Base-by-base conservation (phyloP, 208 protist species). In the Plasmodiophora brassicae region DNA sequence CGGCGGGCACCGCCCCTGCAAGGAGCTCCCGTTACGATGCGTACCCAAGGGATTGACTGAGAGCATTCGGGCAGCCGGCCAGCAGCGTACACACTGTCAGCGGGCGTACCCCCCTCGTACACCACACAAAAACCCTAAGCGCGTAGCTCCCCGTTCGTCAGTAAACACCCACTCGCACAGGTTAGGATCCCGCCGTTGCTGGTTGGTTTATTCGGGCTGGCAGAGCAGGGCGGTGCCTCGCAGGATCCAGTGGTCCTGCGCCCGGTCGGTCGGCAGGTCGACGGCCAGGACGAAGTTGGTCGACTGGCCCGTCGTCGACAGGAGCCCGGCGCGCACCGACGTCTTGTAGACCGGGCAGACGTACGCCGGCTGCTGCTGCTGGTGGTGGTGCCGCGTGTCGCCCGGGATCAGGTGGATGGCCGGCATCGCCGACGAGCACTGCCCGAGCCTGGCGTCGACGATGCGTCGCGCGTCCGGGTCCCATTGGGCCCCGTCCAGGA, bases 221-320 rank as follows among this genome's bases (percentile, higher is more conserved):
- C 88, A 91, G 0, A 94, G 85, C 0, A 93, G 36, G 14, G 93
- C 93, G 0, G 91, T 89, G 1, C 90, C 89, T 0, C 92, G 22
- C 86, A 92, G 91, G 28, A 94, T 88, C 92, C 92, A 94, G 71
- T 98, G 94, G 71, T 92, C 93, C 71, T 95, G 93, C 10, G 89
- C 65, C 8, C 94, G 50, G 14, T 92, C 78, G 5, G 93, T 87
- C 10, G 93, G 93, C 14, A 95, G 90, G 5, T 95, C 94, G 1
- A 98, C 89, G 32, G 94, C 93, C 36, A 98, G 92, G 85, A 99
- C 96, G 88, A 98, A 99, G 90, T 98, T 98, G 84, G 96, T 98
- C 38, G 95, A 98, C 90, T 98, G 97, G 32, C 97, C 97, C 0
- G 97, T 98, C 25, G 97, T 98, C 45, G 96, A 97, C 10, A 99